Evolutionary conservation across 2,329 filamentous ascomycete species (phyloP).

Genomic region (Hirsutella thompsonii): DNA sequence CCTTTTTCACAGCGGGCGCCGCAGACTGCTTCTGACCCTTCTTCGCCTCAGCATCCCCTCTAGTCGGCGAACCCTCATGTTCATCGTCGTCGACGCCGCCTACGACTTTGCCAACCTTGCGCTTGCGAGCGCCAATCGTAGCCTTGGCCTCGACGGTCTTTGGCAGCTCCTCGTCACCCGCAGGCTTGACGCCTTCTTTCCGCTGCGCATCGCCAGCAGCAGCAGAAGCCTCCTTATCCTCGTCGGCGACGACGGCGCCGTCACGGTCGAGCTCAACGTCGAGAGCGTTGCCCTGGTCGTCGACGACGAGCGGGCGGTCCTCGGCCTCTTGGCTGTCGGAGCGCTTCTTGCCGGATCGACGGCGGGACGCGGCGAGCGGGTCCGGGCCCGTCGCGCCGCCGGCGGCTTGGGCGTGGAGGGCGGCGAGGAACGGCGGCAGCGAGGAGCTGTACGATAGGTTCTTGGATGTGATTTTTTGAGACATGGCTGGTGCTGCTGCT

Average conservation of each 20-base stretch:
- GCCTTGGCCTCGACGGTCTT: constrained; percentile 15
- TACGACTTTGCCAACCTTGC: constrained; percentile 33
- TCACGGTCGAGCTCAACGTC: constrained; percentile 31
- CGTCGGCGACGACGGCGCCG: constrained; percentile 25
- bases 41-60: constrained; percentile 3
- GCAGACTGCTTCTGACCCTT: constrained; percentile 5
- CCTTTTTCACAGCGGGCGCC: constrained; percentile 17
- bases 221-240: constrained; percentile 4
- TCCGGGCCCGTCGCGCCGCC: constrained; percentile 34
- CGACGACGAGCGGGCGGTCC: constrained; percentile 62
- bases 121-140: constrained; percentile 32
- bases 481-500: too few relatives aligned
- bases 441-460: constrained; percentile 53
- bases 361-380: constrained; percentile 34
- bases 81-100: constrained; percentile 20
- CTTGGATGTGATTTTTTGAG: constrained; percentile 54
- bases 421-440: constrained; percentile 48
- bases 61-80: constrained; percentile 2
- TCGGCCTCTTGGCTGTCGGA: constrained; percentile 59
- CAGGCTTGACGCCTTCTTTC: constrained; percentile 7
- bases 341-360: constrained; percentile 38
- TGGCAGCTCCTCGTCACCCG: constrained; percentile 2
- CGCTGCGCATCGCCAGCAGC: constrained; percentile 11
- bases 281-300: constrained; percentile 57
- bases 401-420: constrained; percentile 38